Base-by-base conservation (phyloP, 2,329 filamentous ascomycete species). In the Monilinia polystroma region DNA sequence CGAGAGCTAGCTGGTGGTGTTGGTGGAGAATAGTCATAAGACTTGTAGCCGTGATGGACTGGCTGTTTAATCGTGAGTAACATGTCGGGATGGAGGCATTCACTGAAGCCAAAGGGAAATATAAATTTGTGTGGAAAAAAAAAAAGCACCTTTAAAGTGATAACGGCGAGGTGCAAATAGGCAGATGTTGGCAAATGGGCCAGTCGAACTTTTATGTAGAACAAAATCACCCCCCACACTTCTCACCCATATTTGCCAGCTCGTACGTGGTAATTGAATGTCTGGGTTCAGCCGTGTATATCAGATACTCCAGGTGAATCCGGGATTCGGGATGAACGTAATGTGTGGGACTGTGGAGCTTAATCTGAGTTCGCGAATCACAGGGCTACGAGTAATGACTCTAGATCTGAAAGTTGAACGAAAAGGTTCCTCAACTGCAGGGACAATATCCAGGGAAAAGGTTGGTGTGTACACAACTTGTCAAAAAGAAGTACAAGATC, bases 21-120 rank as follows among this genome's bases (percentile, higher is more conserved):
- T 60, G 79, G 73, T 63, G 77, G 74, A 73, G 78, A 77, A 75
- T 81, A 81, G 73, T 82, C 81, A 82, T 82, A 79, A 70, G 77
- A 76, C 74, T 79, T 80, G 72, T 80, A 79, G 73, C 79, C 78
- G 76, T 80, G 79, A 75, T 81, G 78, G 74, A 78, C 76, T 70
- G 78, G 77, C 73, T 81, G 79, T 72, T 82, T 82, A 67, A 82
- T 76, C 72, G 81, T 83, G 77, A 84, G 81, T 78, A 83, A 81
- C 81, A 83, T 83, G 72, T 72, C 74, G 74, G 73, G 66, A 65
- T 38, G 29, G 16, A 71, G 69, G 70, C 72, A 74, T 71, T 56
- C 72, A 72, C 68, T 67, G 69, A 72, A 73, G 70, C 63, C 72
- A 73, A 68, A 72, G 69, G 69, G 64, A 71, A 73, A 73, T 67